These are phyloP conservation scores for Rutidosis leptorrhynchoides DNA, from an alignment of 129 eudicot genomes.

Conservation along the genomic window DNA sequence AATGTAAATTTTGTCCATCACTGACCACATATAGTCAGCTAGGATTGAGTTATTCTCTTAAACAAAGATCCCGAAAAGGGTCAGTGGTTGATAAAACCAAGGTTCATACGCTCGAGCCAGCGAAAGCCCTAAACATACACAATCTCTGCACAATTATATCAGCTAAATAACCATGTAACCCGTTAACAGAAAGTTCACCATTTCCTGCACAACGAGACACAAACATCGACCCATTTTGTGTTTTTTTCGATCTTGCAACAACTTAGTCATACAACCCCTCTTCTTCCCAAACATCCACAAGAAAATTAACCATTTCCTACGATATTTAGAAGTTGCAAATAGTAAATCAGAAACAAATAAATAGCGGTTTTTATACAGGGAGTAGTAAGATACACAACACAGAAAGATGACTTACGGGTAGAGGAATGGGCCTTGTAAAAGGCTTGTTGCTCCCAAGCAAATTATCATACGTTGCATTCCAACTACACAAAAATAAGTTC, in stretches of 20 bases:
- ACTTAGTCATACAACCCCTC: conserved; percentile 77
- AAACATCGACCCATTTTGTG: conserved; percentile 10
- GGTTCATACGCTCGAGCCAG: conserved; percentile 11
- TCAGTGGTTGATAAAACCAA: conserved; percentile 12
- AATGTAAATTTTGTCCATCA: background rate
- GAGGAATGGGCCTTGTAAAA: conserved; percentile 63
- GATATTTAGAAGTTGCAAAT: background rate
- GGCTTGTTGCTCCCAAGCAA: conserved; percentile 79
- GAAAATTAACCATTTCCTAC: conserved; percentile 93
- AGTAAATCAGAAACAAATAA: background rate
- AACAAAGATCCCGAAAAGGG: conserved; percentile 1
- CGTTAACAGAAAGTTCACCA: conserved; percentile 26
- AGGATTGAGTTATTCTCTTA: conserved; percentile 20
- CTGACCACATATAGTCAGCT: conserved; percentile 10
- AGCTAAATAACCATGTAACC: conserved; percentile 25
- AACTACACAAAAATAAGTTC: conserved; percentile 37
- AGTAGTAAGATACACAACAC: background rate
- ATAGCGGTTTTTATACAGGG: background rate
- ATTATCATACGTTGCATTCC: conserved; percentile 70
- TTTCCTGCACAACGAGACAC: no score
- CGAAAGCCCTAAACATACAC: conserved; percentile 21
- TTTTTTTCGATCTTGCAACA: background rate
- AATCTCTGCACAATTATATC: conserved; percentile 17
- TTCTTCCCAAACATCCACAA: conserved; percentile 87
- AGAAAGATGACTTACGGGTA: conserved; percentile 51